Conservation (phyloP, 257 asterid species). For the Fraxinus americana region DNA sequence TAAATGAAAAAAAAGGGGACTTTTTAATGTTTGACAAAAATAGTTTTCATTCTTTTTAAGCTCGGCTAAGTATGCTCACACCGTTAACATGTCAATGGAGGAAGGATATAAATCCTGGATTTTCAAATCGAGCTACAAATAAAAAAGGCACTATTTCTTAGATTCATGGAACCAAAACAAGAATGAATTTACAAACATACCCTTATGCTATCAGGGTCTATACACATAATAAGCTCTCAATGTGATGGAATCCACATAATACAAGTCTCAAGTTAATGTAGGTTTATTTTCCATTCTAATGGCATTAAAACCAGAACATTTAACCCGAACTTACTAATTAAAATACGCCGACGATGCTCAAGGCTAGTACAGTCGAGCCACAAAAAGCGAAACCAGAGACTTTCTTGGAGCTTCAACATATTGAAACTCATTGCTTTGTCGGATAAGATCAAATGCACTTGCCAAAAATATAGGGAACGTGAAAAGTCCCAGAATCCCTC, state of each 20-base stretch:
- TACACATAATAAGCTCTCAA: neutral
- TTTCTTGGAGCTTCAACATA: conserved; percentile 1
- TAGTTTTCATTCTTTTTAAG: too few relatives aligned
- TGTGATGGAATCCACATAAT: neutral
- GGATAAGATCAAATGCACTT: neutral
- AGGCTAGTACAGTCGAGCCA: neutral
- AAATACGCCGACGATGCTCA: neutral
- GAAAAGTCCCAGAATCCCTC: neutral
- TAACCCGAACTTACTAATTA: neutral
- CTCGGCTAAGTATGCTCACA: too few relatives aligned
- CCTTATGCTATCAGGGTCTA: neutral
- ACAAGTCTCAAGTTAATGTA: too few relatives aligned
- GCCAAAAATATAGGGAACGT: neutral
- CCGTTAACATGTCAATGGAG: too few relatives aligned
- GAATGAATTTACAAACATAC: neutral
- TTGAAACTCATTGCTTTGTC: conserved; percentile 1
- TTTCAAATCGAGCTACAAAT: neutral
- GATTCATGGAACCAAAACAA: neutral
- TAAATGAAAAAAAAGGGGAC: too few relatives aligned
- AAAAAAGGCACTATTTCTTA: neutral
- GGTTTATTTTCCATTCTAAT: neutral
- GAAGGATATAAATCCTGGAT: too few relatives aligned
- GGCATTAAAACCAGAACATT: neutral
- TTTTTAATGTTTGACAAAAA: too few relatives aligned
- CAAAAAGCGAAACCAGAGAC: neutral